Percentiles rank a stretch among this genome's conserved stretches.
Conservation (phyloP, 1,284 basidiomycete species). For the Rhodotorula sp. region DNA sequence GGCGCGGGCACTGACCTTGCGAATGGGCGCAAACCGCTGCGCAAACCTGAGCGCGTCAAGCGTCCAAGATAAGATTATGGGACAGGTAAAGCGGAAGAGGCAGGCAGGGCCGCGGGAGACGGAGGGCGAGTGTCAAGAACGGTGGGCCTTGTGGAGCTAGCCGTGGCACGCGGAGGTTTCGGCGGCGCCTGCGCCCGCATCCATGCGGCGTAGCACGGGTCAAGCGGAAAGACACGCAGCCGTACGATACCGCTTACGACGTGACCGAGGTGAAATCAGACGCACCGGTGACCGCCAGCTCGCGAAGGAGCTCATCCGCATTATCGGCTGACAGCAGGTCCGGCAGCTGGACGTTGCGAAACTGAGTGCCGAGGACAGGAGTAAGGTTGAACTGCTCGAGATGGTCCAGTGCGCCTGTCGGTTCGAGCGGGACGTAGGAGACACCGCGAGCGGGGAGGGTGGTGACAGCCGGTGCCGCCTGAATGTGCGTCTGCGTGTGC, state of each 20-base stretch:
- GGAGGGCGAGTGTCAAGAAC: too few species aligned
- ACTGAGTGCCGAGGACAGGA: conserved; percentile 44
- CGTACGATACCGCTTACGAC: background rate
- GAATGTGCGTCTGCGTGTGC: background rate
- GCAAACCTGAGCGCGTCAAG: too few species aligned
- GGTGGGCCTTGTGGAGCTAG: too few species aligned
- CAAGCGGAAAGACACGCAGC: too few species aligned
- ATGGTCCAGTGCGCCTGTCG: conserved; percentile 41
- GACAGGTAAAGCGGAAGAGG: too few species aligned
- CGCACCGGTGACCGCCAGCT: conserved; percentile 42
- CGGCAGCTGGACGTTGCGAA: conserved; percentile 38
- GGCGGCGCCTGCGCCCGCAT: too few species aligned
- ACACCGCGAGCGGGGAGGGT: conserved; percentile 1
- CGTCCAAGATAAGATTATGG: too few species aligned
- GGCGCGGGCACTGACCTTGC: too few species aligned
- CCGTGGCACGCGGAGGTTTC: too few species aligned
- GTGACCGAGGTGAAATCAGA: background rate
- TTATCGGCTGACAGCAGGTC: conserved; percentile 40
- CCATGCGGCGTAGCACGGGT: too few species aligned
- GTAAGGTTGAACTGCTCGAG: conserved; percentile 40
- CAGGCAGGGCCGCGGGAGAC: too few species aligned
- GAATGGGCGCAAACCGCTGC: too few species aligned
- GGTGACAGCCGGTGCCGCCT: background rate
- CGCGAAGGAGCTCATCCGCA: conserved; percentile 44
- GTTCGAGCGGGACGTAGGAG: conserved; percentile 25